These are phyloP conservation scores for Malbranchea zuffiana DNA, from an alignment of 2,329 filamentous ascomycete genomes.

Conservation along the genomic window DNA sequence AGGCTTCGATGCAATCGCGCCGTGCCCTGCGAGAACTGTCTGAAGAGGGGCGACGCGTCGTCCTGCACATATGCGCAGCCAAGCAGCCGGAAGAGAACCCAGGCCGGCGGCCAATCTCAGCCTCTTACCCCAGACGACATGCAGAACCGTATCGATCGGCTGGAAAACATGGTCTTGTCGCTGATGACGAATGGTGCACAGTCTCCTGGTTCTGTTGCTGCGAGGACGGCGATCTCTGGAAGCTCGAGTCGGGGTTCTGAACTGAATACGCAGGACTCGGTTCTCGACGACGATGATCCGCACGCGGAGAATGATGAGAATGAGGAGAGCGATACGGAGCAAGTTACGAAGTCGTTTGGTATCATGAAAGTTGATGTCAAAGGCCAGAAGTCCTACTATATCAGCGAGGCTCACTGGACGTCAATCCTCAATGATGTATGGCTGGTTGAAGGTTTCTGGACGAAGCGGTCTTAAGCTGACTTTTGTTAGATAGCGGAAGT, in stretches of 20 bases:
- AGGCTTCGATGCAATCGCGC: slow-evolving; percentile 85
- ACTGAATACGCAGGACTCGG: slow-evolving; percentile 27
- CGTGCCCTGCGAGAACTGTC: slow-evolving; percentile 87
- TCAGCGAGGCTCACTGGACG: slow-evolving; percentile 77
- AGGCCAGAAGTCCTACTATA: slow-evolving; percentile 65
- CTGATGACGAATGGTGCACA: slow-evolving; percentile 82
- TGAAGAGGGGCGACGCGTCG: slow-evolving; percentile 68
- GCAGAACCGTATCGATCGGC: slow-evolving; percentile 93
- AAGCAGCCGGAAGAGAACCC: slow-evolving; percentile 70
- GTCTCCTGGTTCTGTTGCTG: slow-evolving; percentile 47
- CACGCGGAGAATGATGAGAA: slow-evolving; percentile 49
- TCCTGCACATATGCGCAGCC: slow-evolving; percentile 78
- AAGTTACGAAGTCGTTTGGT: slow-evolving; percentile 63
- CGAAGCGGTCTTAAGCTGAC: background rate
- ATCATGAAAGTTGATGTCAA: slow-evolving; percentile 69
- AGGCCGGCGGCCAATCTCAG: slow-evolving; percentile 40
- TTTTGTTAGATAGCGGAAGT: slow-evolving; percentile 66
- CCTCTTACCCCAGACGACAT: slow-evolving; percentile 75
- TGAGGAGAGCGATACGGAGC: slow-evolving; percentile 58
- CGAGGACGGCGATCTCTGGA: slow-evolving; percentile 42
- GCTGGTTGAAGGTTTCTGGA: slow-evolving; percentile 6
- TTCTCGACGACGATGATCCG: slow-evolving; percentile 21
- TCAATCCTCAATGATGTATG: slow-evolving; percentile 59
- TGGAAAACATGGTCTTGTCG: slow-evolving; percentile 83
- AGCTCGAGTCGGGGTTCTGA: slow-evolving; percentile 31